Base-by-base conservation (phyloP, 2,329 filamentous ascomycete species). In the Chaetomiaceae sp. region DNA sequence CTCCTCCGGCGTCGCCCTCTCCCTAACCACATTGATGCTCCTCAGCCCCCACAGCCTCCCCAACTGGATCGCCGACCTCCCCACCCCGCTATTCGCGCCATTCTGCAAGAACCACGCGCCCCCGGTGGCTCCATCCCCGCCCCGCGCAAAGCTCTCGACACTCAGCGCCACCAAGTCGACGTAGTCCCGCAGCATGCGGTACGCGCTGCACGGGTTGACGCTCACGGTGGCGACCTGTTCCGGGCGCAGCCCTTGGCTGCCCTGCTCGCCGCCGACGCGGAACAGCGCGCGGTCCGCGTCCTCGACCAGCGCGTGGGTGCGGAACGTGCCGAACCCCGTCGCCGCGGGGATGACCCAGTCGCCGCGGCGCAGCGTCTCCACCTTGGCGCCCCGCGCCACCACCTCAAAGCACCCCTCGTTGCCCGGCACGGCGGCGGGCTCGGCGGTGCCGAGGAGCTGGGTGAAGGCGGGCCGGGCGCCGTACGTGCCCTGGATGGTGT, bases 91-190 rank as follows among this genome's bases (percentile, higher is more conserved):
- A 71, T 99, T 99, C 34, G 92, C 94, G 7, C 92, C 94, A 68
- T 99, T 99, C 72, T 99, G 94, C 42, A 99, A 84, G 66, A 96
- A 89, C 91, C 92, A 99, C 52, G 95, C 86, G 50, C 91, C 88
- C n/a, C 83, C 80, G 51, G 89, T 96, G 53, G 91, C 84, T 52
- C 89, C 75, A 53, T 75, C 76, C 29, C 73, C 75, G 20, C 73
- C 75, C 18, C 71, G 64, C 42, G 71, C 68, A 45, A 76, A 75
- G 10, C 72, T 66, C 8, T 65, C 64, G 65, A 79, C 75, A 51
- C 73, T 73, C 44, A 79, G 60, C 2, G 70, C 72, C 10, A 75
- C 68, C 48, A 73, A 69, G 54, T 74, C 73, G 48, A 71, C 83
- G 65, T 92, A 96, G 67, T 92, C 88, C 52, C 84, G 83, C 54